A percentile compares a stretch with the other conserved stretches of the same genome.
phyloP scores from a whole-genome alignment of 1,139 yeast species.

The Geotrichum citri-aurantii region DNA sequence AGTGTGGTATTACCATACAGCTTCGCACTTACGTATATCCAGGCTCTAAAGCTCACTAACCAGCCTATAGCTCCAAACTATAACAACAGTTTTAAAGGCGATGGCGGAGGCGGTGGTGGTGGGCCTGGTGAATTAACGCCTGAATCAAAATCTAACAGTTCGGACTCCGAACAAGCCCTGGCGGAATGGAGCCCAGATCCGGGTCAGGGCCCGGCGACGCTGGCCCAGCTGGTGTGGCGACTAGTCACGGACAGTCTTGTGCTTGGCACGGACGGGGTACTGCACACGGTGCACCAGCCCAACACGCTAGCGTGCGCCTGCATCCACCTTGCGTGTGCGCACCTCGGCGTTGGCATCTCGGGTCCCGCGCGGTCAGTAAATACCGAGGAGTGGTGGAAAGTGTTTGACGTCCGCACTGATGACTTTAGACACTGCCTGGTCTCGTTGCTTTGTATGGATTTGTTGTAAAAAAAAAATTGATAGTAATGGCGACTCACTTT shows the following conservation, averaged over 20 bases:
- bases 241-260: slow-evolving; percentile 26
- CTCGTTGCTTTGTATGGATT: slow-evolving; percentile 14
- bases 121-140: background rate
- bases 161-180: background rate
- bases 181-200: background rate
- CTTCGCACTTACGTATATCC: slow-evolving; percentile 26
- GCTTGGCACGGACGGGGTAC: background rate
- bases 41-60: slow-evolving; percentile 19
- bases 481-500: no score
- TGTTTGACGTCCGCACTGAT: slow-evolving; percentile 29
- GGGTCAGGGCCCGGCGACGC: background rate
- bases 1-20: slow-evolving; percentile 27
- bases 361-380: background rate
- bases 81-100: slow-evolving; percentile 5
- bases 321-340: slow-evolving; percentile 25
- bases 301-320: slow-evolving; percentile 28
- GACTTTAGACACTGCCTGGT: slow-evolving; percentile 28
- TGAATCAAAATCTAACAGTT: background rate
- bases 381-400: slow-evolving; percentile 27
- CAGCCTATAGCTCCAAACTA: background rate
- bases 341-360: slow-evolving; percentile 16
- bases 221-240: slow-evolving; percentile 25
- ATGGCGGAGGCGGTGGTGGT: background rate
- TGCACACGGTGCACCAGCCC: slow-evolving; percentile 25
- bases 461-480: background rate